phyloP scores from a whole-genome alignment of 768 basidiomycete species.

The Agrocybe pediades region DNA sequence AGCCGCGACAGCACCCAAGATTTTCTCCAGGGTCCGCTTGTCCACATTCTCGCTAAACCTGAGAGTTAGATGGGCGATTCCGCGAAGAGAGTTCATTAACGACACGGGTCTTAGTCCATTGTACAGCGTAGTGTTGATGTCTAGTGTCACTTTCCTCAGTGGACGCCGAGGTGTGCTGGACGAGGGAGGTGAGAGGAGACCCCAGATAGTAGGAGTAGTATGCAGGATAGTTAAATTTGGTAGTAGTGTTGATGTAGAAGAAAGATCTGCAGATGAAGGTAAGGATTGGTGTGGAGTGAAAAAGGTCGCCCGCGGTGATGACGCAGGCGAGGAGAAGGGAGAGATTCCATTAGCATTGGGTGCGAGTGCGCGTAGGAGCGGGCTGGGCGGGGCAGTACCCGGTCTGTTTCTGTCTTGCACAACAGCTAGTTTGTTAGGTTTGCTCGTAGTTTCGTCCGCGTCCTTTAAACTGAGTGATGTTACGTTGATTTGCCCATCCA shows the following conservation, averaged over 20 bases:
- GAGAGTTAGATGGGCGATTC: conserved; percentile 32
- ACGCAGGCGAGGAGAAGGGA: conserved; percentile 14
- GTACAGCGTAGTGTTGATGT: conserved; percentile 46
- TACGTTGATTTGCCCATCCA: conserved; percentile 45
- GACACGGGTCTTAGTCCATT: conserved; percentile 45
- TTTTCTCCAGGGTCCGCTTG: conserved; percentile 46
- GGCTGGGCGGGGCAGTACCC: conserved; percentile 9
- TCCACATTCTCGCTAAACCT: conserved; percentile 42
- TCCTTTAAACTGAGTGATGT: conserved; percentile 40
- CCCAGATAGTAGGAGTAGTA: conserved; percentile 35
- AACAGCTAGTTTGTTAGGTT: conserved; percentile 2
- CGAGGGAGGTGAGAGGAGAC: conserved; percentile 24
- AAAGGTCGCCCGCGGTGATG: conserved; percentile 19
- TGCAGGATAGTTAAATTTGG: conserved; percentile 40
- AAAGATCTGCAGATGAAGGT: conserved; percentile 18
- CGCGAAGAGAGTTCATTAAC: conserved; percentile 36
- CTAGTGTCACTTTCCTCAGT: conserved; percentile 34
- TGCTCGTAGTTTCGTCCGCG: conserved; percentile 27
- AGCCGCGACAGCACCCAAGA: conserved; percentile 42
- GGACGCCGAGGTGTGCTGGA: conserved; percentile 23
- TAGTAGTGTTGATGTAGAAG: conserved; percentile 36
- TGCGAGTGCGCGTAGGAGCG: conserved; percentile 12
- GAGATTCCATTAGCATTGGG: conserved; percentile 3
- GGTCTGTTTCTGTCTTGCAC: conserved; percentile 4
- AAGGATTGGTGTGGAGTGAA: conserved; percentile 11